Evolutionary conservation across 768 basidiomycete genomes (phyloP), one percentile per base, ranked within the genome.

Genomic region (Suillus subluteus): DNA sequence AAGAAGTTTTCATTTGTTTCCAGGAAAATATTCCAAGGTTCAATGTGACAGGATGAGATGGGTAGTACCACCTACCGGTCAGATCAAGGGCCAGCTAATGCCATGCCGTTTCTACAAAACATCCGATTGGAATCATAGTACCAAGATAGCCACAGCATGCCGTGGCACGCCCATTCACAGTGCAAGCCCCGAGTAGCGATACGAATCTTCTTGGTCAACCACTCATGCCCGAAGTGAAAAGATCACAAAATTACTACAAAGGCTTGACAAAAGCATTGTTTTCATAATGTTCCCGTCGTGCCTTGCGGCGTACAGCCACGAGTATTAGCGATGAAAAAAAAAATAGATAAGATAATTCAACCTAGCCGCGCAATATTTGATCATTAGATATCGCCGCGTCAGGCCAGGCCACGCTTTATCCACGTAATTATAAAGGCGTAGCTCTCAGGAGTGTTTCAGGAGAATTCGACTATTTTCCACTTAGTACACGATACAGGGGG

Each of bases 401-500:
- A 21, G 62, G 40, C 41, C 62, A 54, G 8, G 54, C 54, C 52
- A 15, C 67, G 50, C 58, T 30, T 63, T 52, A 66, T 77, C 76
- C 76, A 41, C 72, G 73, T 74, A 76, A 63, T 30, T 52, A 52
- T 52, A 52, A 52, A 52, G 50, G 52, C 21, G 23, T 52, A 35
- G n/a, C 62, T 46, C 18, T 55, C 54, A 55, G 8, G 54, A 32
- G 37, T 26, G 58, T 58, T 58, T 58, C 58, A 23, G 38, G 38
- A 59, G 40, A 43, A 61, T 43, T 21, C 18, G 23, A 59, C 38
- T 0, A 59, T 6, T 12, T 59, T 59, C 58, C 7, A 26, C 26
- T 6, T 59, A 23, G 23, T 23, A 41, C 58, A 40, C 58, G 38
- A 58, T 23, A 58, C 38, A 40, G 58, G 58, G 58, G 38, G 38